These are phyloP conservation scores for Sherardia arvensis DNA, from an alignment of 257 asterid genomes.

Conservation along the genomic window DNA sequence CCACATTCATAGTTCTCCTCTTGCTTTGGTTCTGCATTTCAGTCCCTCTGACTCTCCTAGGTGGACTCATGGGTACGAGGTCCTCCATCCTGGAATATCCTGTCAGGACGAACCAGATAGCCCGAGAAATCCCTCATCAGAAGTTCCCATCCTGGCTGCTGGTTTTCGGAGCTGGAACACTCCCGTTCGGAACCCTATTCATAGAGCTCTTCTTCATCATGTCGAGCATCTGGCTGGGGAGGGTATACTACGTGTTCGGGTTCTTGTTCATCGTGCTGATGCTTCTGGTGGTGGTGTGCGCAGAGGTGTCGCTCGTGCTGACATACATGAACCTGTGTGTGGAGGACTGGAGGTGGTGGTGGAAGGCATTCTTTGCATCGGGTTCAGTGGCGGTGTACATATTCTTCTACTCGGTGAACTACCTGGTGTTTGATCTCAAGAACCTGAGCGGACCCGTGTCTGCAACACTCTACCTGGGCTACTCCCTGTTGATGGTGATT, in stretches of 20 bases:
- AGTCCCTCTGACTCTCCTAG: conserved; percentile 67
- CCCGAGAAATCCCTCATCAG: conserved; percentile 79
- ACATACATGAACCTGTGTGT: conserved; percentile 91
- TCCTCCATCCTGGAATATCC: conserved; percentile 74
- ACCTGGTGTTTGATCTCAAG: conserved; percentile 65
- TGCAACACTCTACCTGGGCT: conserved; percentile 70
- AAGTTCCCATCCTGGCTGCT: conserved; percentile 75
- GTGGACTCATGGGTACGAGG: conserved; percentile 62
- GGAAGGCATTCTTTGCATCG: conserved; percentile 88
- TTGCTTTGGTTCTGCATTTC: conserved; percentile 83
- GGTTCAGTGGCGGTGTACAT: conserved; percentile 79
- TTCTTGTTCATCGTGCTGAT: conserved; percentile 59
- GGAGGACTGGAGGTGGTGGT: conserved; percentile 97
- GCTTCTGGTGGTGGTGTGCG: conserved; percentile 68
- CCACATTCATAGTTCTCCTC: conserved; percentile 44
- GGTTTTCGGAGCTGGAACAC: conserved; percentile 80
- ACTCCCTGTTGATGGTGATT: conserved; percentile 67
- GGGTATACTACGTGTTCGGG: conserved; percentile 79
- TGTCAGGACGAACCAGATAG: conserved; percentile 68
- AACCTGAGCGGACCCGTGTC: conserved; percentile 76
- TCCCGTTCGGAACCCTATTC: conserved; percentile 90
- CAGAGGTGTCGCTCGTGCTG: conserved; percentile 78
- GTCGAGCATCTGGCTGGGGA: conserved; percentile 90
- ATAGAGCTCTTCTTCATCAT: conserved; percentile 86
- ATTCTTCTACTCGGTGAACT: conserved; percentile 57